Conservation (phyloP, 1,284 basidiomycete genomes). For the Boletus sp. region DNA sequence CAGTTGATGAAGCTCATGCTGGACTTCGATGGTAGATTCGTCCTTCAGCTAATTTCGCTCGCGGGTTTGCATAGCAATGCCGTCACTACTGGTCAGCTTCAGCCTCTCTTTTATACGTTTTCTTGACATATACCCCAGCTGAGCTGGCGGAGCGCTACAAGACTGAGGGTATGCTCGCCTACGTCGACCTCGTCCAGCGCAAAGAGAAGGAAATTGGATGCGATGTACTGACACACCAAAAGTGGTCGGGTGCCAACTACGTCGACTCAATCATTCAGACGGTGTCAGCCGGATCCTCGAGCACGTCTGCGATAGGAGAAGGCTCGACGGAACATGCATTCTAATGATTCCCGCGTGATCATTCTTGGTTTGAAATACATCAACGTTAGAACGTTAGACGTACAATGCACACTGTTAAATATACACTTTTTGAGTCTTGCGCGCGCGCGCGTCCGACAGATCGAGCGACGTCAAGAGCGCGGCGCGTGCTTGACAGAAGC, state of each 20-base stretch:
- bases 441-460: constrained; percentile 8
- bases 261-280: constrained; percentile 79
- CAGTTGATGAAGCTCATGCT: constrained; percentile 17
- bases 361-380: constrained; percentile 13
- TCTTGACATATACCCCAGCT: constrained; percentile 45
- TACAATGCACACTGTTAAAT: constrained; percentile 5
- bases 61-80: constrained; percentile 90
- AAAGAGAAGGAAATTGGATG: constrained; percentile 92
- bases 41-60: constrained; percentile 84
- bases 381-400: constrained; percentile 15
- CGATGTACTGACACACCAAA: constrained; percentile 91
- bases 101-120: background rate
- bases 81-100: constrained; percentile 66
- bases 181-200: constrained; percentile 82
- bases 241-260: constrained; percentile 91
- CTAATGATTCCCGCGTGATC: constrained; percentile 41
- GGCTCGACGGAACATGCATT: constrained; percentile 88
- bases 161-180: constrained; percentile 86
- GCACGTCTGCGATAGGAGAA: constrained; percentile 78
- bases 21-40: constrained; percentile 54
- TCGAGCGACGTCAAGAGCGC: constrained; percentile 11
- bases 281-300: constrained; percentile 82
- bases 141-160: constrained; percentile 79
- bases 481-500: constrained; percentile 8
- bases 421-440: constrained; percentile 7